Base-by-base conservation (phyloP, 768 basidiomycete genomes). In the Serendipita sp. region DNA sequence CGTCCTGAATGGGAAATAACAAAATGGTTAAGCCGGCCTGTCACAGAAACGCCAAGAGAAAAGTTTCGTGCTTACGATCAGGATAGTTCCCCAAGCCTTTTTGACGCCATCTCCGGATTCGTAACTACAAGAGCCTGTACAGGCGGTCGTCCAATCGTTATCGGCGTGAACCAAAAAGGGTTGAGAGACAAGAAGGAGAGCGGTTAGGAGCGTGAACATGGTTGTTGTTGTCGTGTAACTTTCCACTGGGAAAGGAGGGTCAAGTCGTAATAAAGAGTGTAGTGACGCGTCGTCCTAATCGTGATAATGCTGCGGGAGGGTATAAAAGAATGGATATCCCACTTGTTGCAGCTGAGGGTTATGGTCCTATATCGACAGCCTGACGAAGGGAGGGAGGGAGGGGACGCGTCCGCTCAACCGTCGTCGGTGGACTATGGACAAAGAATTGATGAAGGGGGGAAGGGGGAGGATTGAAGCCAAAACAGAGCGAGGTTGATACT, bases 101-200 rank as follows among this genome's bases (percentile, higher is more conserved):
- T 60, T 60, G 30, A 37, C 34, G 56, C 56, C 56, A 35, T 60
- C 56, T 24, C 56, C 56, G 56, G 56, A 34, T 60, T 60, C 56
- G 37, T 60, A 60, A n/a, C 28, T n/a, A 18, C 56, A 60, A 8
- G 56, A 60, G 35, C 56, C 56, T 11, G 35, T 18, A 37, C 56
- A 60, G 28, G 56, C 28, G 16, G 8, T 38, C 37, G 28, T 34
- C 56, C 56, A 60, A 37, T 60, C 56, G 56, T 60, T 60, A 8
- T 24, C 18, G 18, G 56, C 56, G 37, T n/a, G 28, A 18, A 35
- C 37, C 1, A 60, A 30, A 30, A 60, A 10, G 13, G 56, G 8
- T 8, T 7, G 48, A 37, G 10, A 60, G 28, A 60, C 28, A 37
- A 60, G 35, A 38, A 60, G 56, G 18, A 37, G 48, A 53, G 48